Evolutionary conservation across 2,329 filamentous ascomycete species (phyloP), one percentile per base, ranked within the genome.

Genomic region (Sodiomyces alkalinus): DNA sequence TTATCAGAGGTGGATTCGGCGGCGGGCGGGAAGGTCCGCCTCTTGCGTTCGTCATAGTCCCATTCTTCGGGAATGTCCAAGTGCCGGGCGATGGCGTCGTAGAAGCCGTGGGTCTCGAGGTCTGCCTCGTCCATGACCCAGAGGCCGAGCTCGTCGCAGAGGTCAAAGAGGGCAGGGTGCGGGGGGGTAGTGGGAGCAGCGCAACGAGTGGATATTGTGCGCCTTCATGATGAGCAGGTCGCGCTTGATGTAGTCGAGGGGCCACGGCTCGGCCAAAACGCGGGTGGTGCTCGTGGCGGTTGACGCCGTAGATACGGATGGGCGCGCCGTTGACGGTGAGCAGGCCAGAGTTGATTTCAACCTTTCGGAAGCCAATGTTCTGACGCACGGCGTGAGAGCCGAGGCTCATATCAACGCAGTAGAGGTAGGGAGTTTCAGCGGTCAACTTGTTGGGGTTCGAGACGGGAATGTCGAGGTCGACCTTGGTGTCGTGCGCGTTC

Each of bases 281-380:
- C 0, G 73, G 72, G 40, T 81, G 74, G 40, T 82, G 75, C 32
- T 82, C 77, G 41, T 81, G 77, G 11, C 75, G 56, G 44, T 80
- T 80, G 11, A 71, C 68, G 11, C 75, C 76, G 17, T 68, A 62
- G 36, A 81, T 58, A 3, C 68, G 58, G 27, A 80, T 60, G 2
- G 64, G 54, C 17, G 58, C 56, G 4, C 74, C 74, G 32, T 80
- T 80, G 38, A 80, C 71, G 15, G 57, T 57, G 38, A 77, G 56
- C 23, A 74, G 46, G 1, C 71, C 68, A 26, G 70, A 55, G 30
- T 64, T 68, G 28, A 76, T 56, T 48, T 79, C 70, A 3, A 77
- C 63, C 26, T 63, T 60, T 19, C 74, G 65, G 48, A 80, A 80
- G 1, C 75, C 75, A 9, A 78, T 51, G 4, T 54, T 58, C 21